A percentile compares a stretch with the other conserved stretches of the same genome.
These are phyloP conservation scores for Fonsecaea monophora DNA, from an alignment of 2,329 filamentous ascomycete species.

Conservation along the genomic window DNA sequence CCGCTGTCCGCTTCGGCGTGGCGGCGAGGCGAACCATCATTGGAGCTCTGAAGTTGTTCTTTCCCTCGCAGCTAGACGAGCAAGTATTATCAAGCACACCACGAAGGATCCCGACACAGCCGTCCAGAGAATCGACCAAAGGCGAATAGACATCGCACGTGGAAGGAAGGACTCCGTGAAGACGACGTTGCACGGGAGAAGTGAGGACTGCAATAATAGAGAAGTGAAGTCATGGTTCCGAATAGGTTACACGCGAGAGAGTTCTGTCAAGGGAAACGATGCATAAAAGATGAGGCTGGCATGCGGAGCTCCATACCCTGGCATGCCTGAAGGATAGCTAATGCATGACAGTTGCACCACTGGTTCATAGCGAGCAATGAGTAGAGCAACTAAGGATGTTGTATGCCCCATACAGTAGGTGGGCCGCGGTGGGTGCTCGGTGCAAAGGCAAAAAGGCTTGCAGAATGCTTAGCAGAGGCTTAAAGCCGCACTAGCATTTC, in stretches of 20 bases:
- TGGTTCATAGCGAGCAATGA: not conserved
- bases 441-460: not conserved
- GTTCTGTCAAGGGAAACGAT: not conserved
- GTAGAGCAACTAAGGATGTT: not conserved
- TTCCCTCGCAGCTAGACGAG: not conserved
- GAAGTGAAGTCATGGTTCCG: not conserved
- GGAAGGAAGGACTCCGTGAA: not conserved
- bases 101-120: not conserved
- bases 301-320: not conserved
- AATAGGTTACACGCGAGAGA: not conserved
- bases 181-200: not conserved
- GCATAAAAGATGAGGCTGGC: conserved; percentile 2
- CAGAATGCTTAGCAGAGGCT: not conserved
- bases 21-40: not conserved
- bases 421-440: not conserved
- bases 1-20: not conserved
- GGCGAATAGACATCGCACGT: not conserved
- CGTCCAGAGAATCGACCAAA: not conserved
- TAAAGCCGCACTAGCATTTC: not conserved
- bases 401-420: not conserved
- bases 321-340: not conserved
- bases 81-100: not conserved
- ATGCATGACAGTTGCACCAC: not conserved
- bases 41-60: not conserved
- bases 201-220: not conserved